Base-by-base conservation (phyloP, 1,139 yeast genomes). In the Kodamaea sp. region DNA sequence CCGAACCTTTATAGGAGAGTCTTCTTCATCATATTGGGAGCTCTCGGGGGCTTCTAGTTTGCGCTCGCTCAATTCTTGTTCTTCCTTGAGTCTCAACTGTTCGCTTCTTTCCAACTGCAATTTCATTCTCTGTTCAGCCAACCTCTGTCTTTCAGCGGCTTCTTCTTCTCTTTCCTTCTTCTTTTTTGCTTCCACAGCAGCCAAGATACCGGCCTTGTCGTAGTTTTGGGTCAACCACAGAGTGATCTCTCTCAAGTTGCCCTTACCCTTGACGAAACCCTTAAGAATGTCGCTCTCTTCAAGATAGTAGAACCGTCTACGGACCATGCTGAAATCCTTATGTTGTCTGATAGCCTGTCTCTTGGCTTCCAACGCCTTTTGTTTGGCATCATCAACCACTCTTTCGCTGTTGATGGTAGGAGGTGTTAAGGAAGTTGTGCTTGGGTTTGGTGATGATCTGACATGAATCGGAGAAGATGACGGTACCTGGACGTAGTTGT, bases 261-360 rank as follows among this genome's bases (percentile, higher is more conserved):
- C 78, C 32, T 77, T 73, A 25, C 79, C 80, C 22, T 76, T 72
- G 32, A 76, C 80, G 50, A 80, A 77, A 1, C 83, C 83, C 32
- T 78, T 78, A 42, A 78, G 73, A 23, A 83, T 70, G 41, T 78
- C 73, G 22, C 77, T 67, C 29, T 70, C 75, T 14, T 63, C 58
- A 15, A 77, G 53, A 29, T 72, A 63, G 29, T 70, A 70, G 50
- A 73, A 78, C 36, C 70, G 52, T 32, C 66, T 70, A 42, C 64
- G 70, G 42, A 76, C 70, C 53, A 72, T 68, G 36, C 66, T 76
- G 53, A 70, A 73, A 61, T 73, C 70, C 39, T 61, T 57, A 46
- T 70, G 75, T 29, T 59, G 59, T 46, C 72, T 55, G 23, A 67
- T 62, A 14, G 66, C 65, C 45, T 66, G 67, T 35, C 73, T 47